phyloP scores from a whole-genome alignment of 2,329 filamentous ascomycete species.

The Cadophora malorum region DNA sequence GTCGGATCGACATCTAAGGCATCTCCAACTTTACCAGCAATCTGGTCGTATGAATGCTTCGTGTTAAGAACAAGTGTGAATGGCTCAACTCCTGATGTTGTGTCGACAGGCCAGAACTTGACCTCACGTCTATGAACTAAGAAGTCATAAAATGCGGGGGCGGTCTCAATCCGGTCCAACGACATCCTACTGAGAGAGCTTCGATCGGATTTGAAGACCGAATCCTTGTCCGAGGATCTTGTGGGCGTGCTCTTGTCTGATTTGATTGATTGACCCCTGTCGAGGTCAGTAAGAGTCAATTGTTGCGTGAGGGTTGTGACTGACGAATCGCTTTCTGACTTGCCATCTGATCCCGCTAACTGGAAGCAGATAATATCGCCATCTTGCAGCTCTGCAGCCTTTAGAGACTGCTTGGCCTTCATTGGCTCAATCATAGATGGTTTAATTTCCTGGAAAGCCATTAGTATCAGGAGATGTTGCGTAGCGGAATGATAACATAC shows the following conservation, averaged over 20 bases:
- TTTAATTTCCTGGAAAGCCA: constrained; percentile 77
- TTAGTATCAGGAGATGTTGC: neutral
- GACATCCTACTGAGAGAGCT: constrained; percentile 1
- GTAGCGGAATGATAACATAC: constrained; percentile 46
- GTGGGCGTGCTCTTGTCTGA: constrained; percentile 4
- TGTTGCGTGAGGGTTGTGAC: constrained; percentile 23
- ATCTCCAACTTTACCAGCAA: constrained; percentile 83
- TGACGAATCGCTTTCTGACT: constrained; percentile 37
- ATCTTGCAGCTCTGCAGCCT: constrained; percentile 92
- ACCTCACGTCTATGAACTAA: constrained; percentile 83
- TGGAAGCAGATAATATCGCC: constrained; percentile 98
- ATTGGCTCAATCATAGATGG: constrained; percentile 95
- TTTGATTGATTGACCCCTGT: constrained; percentile 30
- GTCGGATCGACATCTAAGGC: constrained; percentile 79
- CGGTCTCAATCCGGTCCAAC: constrained; percentile 68
- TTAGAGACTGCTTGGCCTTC: constrained; percentile 88
- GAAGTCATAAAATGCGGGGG: constrained; percentile 91
- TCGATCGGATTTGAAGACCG: constrained; percentile 8
- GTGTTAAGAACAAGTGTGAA: constrained; percentile 84
- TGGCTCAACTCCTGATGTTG: constrained; percentile 58
- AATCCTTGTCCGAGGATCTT: neutral
- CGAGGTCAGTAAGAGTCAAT: constrained; percentile 32
- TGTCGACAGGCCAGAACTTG: constrained; percentile 71
- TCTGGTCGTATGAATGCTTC: constrained; percentile 88
- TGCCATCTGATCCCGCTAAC: constrained; percentile 47